These are phyloP conservation scores for Silybum marianum DNA, from an alignment of 129 eudicot species.

Conservation along the genomic window DNA sequence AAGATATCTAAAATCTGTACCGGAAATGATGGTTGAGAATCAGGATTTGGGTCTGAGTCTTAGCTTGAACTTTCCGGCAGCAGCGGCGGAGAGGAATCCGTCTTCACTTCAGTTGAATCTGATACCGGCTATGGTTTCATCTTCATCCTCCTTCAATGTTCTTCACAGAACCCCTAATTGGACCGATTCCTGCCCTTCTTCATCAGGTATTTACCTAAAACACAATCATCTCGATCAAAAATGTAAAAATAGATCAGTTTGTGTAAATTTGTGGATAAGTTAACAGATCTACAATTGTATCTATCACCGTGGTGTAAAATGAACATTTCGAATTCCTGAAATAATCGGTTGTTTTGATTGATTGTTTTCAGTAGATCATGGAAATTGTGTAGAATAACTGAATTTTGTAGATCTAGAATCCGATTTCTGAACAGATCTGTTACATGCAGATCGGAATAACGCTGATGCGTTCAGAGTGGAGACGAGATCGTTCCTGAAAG, in stretches of 20 bases:
- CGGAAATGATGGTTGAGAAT: constrained; percentile 46
- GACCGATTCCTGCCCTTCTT: constrained; percentile 40
- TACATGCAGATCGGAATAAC: constrained; percentile 64
- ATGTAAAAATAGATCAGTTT: not conserved
- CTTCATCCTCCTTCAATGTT: constrained; percentile 37
- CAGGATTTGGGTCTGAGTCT: constrained; percentile 67
- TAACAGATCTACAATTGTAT: constrained; percentile 2
- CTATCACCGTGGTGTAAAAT: not conserved
- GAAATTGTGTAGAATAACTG: not conserved
- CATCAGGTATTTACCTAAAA: constrained; percentile 33
- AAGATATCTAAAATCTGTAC: not conserved
- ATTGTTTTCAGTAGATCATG: not conserved
- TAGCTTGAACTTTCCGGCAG: constrained; percentile 52
- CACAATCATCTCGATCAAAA: not conserved
- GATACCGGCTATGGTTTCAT: constrained; percentile 38
- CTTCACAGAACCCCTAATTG: constrained; percentile 41
- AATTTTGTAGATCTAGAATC: constrained; percentile 2
- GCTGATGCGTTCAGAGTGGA: constrained; percentile 52
- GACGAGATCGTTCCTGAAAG: constrained; percentile 72
- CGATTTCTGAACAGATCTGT: not conserved
- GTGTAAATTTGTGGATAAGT: not conserved
- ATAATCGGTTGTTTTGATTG: not conserved
- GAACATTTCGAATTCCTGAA: not conserved
- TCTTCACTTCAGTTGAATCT: constrained; percentile 54
- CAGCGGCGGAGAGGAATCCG: constrained; percentile 7